Evolutionary conservation across 2,329 filamentous ascomycete species (phyloP), one percentile per base, ranked within the genome.

Genomic region (Rutstroemia sp.): DNA sequence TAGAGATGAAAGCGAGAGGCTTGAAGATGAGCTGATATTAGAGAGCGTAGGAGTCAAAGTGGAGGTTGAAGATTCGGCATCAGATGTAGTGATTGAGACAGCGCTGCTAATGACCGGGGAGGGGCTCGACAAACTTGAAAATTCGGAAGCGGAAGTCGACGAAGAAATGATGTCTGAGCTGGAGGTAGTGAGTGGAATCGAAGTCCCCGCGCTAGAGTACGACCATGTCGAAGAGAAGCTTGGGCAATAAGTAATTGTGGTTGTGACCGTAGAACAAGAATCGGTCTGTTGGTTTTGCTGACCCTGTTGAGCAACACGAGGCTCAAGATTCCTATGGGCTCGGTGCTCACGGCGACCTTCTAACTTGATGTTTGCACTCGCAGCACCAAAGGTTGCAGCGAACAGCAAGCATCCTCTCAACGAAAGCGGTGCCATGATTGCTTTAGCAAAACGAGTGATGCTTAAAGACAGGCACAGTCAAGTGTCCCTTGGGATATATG

Each of bases 331-430:
- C 34, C 46, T 19, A 16, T 50, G 6, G n/a, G 16, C 30, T 38
- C 48, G 44, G 6, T 38, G 42, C 17, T n/a, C 42, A 30, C 19
- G 5, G 27, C 34, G 51, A 30, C 44, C 51, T 9, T 54, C 51
- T 21, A 54, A 49, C 19, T 49, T 54, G 45, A 54, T 54, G 44
- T 23, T 54, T 54, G 51, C 51, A 30, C 51, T 54, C 30, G 51
- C 51, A 54, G 39, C 30, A 54, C 44, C 51, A 49, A 54, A 49
- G 7, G 34, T 54, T 17, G 44, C 34, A 16, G 51, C 51, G 9
- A 54, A 49, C 23, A 54, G 48, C n/a, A 54, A 34, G 7, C 30
- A 49, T 39, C 41, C 45, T 49, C 23, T 49, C 48, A 54, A 49
- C 34, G 51, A 54, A 48, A 17, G 51, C 49, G 51, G 44, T 54